Conservation (phyloP, 495 filamentous ascomycete species). For the Penicillium lagena region DNA sequence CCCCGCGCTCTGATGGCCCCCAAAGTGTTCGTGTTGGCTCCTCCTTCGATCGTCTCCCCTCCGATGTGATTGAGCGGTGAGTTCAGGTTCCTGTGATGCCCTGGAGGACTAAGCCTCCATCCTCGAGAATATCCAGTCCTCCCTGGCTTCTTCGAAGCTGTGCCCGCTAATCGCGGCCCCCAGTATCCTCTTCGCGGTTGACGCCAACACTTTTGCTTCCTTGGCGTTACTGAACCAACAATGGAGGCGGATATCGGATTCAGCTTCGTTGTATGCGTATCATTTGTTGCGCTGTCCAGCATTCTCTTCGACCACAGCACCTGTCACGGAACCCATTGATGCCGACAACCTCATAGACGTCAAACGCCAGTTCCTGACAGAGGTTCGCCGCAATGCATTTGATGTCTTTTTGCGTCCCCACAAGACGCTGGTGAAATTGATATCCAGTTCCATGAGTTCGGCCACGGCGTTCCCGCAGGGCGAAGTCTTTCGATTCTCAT, state of each 20-base stretch:
- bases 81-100: conserved; percentile 3
- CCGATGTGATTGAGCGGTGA: conserved; percentile 23
- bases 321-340: conserved; percentile 31
- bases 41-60: conserved; percentile 18
- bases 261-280: conserved; percentile 64
- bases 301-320: conserved; percentile 50
- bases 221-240: conserved; percentile 71
- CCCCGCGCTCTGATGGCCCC: too few species aligned
- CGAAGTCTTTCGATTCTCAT: conserved; percentile 77
- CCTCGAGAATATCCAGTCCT: not conserved
- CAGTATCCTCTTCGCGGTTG: conserved; percentile 70
- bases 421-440: conserved; percentile 64
- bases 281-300: conserved; percentile 69
- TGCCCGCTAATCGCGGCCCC: conserved; percentile 8
- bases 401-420: conserved; percentile 68
- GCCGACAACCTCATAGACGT: conserved; percentile 53
- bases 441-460: conserved; percentile 78
- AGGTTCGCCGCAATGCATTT: conserved; percentile 75
- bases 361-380: conserved; percentile 59
- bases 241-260: conserved; percentile 71
- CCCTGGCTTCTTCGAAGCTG: conserved; percentile 4
- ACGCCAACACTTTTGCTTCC: conserved; percentile 76
- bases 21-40: not conserved
- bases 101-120: not conserved
- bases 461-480: conserved; percentile 74